Evolutionary conservation across 805 yeast species (phyloP), one percentile per base, ranked within the genome.

Genomic region (Isabelozyma rhagii): DNA sequence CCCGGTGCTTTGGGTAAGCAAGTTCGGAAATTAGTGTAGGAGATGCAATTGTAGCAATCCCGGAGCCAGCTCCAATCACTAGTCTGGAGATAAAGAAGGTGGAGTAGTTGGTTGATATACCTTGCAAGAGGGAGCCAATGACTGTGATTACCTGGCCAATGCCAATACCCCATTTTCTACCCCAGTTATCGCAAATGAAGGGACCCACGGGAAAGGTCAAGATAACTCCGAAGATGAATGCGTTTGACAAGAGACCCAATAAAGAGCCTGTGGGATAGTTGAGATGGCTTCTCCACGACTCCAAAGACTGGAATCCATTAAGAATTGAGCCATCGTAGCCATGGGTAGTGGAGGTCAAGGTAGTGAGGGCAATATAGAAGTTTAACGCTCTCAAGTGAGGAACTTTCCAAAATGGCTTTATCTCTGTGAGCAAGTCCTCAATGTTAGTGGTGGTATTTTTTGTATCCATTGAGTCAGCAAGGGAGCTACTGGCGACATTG

Each of bases 1-100:
- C 66, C 57, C 81, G 63, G 45, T 72, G 77, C 14, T 63, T 58
- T 18, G 84, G 84, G 55, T 66, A 80, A 1, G 83, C 63, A 18
- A 79, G 52, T 56, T 81, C 85, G 4, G 83, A 70, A 43, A 80
- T 69, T 57, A 79, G 64, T 10, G 79, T 53, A 13, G 84, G 82
- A 25, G 79, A 67, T 8, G 78, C 66, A 41, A 75, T 74, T 31
- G 66, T 63, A 13, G 78, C 71, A 47, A 77, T 49, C 51, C 70
- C 69, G 41, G 52, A 41, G 21, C 83, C 84, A 41, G 71, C 54
- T 55, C 85, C 85, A 46, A 80, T 56, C 40, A 81, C 51, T 42
- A 81, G 58, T 68, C 85, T 71, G 0, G 78, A 60, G n/a, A 59
- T 74, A 28, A 79, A 63, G 57, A 77, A 74, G 58, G 67, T 65